Percentiles rank a stretch among this genome's conserved stretches.
Evolutionary conservation across 2,329 filamentous ascomycete species (phyloP).

Genomic region (Septoria linicola): DNA sequence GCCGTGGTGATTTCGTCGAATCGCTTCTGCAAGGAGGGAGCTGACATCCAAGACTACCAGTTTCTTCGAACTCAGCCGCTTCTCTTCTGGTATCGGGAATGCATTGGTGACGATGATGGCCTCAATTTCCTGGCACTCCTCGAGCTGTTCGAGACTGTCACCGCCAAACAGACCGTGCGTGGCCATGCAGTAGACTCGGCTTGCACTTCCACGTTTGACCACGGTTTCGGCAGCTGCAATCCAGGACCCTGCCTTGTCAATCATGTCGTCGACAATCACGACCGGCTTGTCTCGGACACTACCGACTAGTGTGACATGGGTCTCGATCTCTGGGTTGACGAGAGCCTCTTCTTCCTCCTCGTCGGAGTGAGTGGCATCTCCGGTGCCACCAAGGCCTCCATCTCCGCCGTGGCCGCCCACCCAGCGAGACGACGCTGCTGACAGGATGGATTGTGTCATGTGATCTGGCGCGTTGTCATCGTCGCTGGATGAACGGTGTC

Average conservation of each 20-base stretch:
- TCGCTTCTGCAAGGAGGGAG: conserved; percentile 83
- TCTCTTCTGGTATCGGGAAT: conserved; percentile 81
- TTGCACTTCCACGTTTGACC: conserved; percentile 86
- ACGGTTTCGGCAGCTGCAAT: conserved; percentile 96
- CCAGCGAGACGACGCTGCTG: conserved; percentile 69
- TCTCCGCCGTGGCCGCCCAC: conserved; percentile 42
- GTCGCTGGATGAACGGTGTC: conserved; percentile 47
- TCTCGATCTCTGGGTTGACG: conserved; percentile 76
- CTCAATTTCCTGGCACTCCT: conserved; percentile 90
- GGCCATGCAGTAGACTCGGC: conserved; percentile 95
- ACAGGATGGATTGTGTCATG: conserved; percentile 80
- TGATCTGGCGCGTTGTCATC: conserved; percentile 65
- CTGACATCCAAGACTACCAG: conserved; percentile 87
- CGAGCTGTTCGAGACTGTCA: conserved; percentile 84
- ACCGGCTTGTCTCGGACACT: conserved; percentile 86
- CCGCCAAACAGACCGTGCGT: conserved; percentile 93
- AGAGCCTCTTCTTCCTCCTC: conserved; percentile 94
- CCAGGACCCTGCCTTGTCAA: conserved; percentile 95
- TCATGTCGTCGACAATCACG: conserved; percentile 98
- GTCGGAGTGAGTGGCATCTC: conserved; percentile 76
- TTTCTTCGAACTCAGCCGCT: conserved; percentile 71
- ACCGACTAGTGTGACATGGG: conserved; percentile 95
- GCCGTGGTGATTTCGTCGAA: conserved; percentile 93
- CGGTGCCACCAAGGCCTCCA: conserved; percentile 72
- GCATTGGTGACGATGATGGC: conserved; percentile 95